Conservation (phyloP, 352 stramenopile genomes). For the Pythium biforme region DNA sequence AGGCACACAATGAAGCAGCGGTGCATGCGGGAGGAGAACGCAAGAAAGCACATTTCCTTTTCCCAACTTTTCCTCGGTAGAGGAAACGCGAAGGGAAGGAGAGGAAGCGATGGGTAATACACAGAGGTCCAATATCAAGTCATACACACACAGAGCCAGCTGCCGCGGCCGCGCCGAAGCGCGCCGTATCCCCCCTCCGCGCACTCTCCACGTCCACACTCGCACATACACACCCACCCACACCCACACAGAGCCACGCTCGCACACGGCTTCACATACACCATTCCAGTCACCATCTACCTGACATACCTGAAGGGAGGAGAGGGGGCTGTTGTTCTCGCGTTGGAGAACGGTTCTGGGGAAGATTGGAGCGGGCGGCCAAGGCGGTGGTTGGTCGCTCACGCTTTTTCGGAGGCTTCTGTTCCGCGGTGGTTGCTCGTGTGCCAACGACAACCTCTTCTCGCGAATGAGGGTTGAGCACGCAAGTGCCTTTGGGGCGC, state of each 20-base stretch:
- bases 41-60: no score
- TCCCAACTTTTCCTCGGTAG: background rate
- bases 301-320: conserved; percentile 15
- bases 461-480: conserved; percentile 14
- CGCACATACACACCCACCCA: background rate
- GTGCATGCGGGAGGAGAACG: background rate
- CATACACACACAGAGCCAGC: conserved; percentile 3
- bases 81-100: background rate
- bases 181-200: conserved; percentile 6
- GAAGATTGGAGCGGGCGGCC: background rate
- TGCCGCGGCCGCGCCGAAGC: background rate
- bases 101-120: background rate
- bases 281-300: background rate
- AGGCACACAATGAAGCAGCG: background rate
- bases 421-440: conserved; percentile 5
- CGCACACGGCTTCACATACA: background rate
- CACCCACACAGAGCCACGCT: background rate
- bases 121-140: background rate
- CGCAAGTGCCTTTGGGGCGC: background rate
- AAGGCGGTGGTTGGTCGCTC: conserved; percentile 18
- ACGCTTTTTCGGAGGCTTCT: background rate
- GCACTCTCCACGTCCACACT: conserved; percentile 15
- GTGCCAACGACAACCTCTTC: conserved; percentile 23
- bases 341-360: background rate
- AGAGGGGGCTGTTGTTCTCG: background rate